Base-by-base conservation (phyloP, 257 asterid genomes). In the Solanum bulbocastanum region DNA sequence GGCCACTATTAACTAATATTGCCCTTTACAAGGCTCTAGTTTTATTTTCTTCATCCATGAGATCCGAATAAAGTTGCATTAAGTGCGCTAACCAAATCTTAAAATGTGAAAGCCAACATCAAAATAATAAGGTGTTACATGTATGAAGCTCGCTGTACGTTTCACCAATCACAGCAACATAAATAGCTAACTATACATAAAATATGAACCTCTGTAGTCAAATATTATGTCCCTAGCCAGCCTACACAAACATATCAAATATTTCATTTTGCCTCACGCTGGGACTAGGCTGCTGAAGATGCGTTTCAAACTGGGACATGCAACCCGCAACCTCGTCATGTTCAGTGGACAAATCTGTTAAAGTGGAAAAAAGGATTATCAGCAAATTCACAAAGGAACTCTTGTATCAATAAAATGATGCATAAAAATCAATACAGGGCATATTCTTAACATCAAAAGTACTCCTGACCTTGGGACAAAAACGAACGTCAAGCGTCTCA, bases 401-500 rank as follows among this genome's bases (percentile, higher is more conserved):
- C 32, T 11, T 10, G 56, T 37, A 82, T 39, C 69, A 39, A 83
- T 39, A 68, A 56, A 75, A 44, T 33, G 20, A 40, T 40, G 25
- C 27, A 35, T 49, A 68, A 40, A 36, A 37, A 56, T 44, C 18
- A 62, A 33, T 30, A 74, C 40, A 10, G 36, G 32, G 35, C 49
- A 72, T 11, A 11, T 35, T 82, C 32, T 15, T 52, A 20, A 72
- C 11, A 85, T 46, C 85, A 30, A 30, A 40, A n/a, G 23, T 72
- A 10, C 23, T 5, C 39, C 86, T 75, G 52, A 96, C 99, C 98
- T 96, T 97, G 1, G 97, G 95, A 88, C 99, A 97, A 88, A 92
- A 94, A 65, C 99, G 99, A 68, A 97, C 99, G 78, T 97, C 99
- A 18, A 97, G 98, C 1, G 99, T 97, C 98, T 97, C 99, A 87